Conservation (phyloP, 768 basidiomycete species). For the Calvatia gigantea region DNA sequence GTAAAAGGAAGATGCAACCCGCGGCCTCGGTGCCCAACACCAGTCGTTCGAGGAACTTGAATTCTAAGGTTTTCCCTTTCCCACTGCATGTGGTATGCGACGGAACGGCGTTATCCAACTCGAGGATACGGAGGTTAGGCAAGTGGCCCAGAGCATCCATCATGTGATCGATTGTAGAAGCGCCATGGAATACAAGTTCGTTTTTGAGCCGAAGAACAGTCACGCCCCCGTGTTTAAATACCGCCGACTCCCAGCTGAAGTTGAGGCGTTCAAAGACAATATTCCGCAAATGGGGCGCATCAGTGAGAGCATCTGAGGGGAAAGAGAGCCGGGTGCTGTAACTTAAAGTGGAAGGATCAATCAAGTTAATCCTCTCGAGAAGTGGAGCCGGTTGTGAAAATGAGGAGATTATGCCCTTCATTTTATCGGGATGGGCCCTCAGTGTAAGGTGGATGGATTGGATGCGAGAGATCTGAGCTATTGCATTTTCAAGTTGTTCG, state of each 20-base stretch:
- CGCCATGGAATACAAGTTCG: not conserved
- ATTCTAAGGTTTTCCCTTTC: not conserved
- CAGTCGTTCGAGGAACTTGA: not conserved
- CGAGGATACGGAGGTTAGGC: not conserved
- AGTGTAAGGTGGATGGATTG: constrained; percentile 28
- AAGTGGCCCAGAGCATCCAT: not conserved
- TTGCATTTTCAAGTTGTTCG: constrained; percentile 18
- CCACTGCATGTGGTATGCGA: not conserved
- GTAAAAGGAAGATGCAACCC: not conserved
- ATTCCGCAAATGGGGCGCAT: not conserved
- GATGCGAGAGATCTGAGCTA: constrained; percentile 27
- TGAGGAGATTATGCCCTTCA: not conserved
- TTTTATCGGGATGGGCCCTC: not conserved
- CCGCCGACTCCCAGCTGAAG: not conserved
- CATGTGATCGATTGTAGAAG: not conserved
- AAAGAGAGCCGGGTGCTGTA: not conserved
- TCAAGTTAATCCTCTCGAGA: not conserved
- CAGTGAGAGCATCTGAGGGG: not conserved
- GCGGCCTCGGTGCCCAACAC: not conserved
- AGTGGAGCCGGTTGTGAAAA: not conserved
- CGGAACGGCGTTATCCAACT: not conserved
- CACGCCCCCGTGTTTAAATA: constrained; percentile 3
- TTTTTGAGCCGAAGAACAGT: not conserved
- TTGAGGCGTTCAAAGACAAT: not conserved
- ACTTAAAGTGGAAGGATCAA: not conserved